Base-by-base conservation (phyloP, 2,329 filamentous ascomycete species). In the Colletotrichum cereale region DNA sequence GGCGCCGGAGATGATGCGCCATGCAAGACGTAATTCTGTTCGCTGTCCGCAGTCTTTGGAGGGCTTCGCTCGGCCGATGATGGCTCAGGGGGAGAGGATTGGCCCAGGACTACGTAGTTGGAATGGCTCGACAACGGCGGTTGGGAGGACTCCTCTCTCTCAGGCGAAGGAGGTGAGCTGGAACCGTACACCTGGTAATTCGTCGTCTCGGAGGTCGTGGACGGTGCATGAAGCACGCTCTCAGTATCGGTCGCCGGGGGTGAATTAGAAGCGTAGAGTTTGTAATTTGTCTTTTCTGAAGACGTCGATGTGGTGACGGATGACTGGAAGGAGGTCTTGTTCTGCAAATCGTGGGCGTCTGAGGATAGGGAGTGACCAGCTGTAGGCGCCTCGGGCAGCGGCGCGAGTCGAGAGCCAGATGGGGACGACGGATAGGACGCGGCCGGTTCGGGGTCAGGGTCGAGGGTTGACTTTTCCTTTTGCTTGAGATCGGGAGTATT, bases 141-240 rank as follows among this genome's bases (percentile, higher is more conserved):
- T 3, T 77, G 79, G 52, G 85, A 77, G 6, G 69, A 72, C 72
- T 83, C 83, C 55, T 84, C 84, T 60, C 81, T 79, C 44, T 84
- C 80, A 50, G 77, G 83, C 67, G 74, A 73, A 16, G 78, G 77
- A 52, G 84, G 82, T 29, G 85, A 85, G 74, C 84, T 86, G 67
- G 84, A 84, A 47, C 81, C 83, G 74, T 88, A 85, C 26, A 88
- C 80, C 76, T 88, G 86, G 83, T 88, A 88, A 75, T 90, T 89
- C 55, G 85, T 84, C 21, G 81, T 83, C 50, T 88, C 86, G 21
- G 86, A 86, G 3, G 82, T 73, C 4, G 86, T 87, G 14, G 86
- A 86, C 55, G 78, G 81, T 14, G 57, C 61, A 21, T 55, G 62
- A 31, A 63, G 42, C 38, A 77, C 79, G 73, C 83, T 84, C 50